Evolutionary conservation across 2,329 filamentous ascomycete species (phyloP).

Genomic region (Aspergillus melleus): DNA sequence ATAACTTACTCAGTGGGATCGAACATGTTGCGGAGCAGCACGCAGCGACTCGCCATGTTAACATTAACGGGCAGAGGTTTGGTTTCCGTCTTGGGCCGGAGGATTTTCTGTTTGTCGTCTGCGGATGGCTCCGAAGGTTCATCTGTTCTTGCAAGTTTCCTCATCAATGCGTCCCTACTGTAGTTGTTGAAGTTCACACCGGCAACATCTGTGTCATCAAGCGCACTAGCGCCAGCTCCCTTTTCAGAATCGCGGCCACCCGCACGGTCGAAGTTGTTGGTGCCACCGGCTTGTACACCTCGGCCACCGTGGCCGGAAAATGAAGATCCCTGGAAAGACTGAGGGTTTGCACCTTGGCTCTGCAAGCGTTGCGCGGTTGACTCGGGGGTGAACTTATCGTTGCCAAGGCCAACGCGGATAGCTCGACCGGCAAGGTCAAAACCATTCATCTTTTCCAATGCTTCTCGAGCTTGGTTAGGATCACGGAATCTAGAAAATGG

Average conservation of each 20-base stretch:
- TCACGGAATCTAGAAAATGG: constrained; percentile 70
- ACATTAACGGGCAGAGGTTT: constrained; percentile 81
- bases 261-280: constrained; percentile 81
- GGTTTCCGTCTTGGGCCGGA: constrained; percentile 75
- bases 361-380: constrained; percentile 93
- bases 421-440: constrained; percentile 97
- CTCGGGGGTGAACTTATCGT: constrained; percentile 99
- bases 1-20: constrained; percentile 79
- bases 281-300: constrained; percentile 74
- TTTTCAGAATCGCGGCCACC: constrained; percentile 88
- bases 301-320: constrained; percentile 90
- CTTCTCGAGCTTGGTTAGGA: constrained; percentile 86
- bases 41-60: constrained; percentile 89
- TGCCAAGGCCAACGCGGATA: constrained; percentile 97
- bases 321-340: constrained; percentile 80
- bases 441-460: constrained; percentile 98
- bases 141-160: constrained; percentile 94
- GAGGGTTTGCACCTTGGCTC: constrained; percentile 65
- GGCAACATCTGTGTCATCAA: constrained; percentile 96
- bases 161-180: constrained; percentile 97
- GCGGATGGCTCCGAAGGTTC: constrained; percentile 63
- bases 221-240: constrained; percentile 81
- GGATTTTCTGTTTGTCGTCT: constrained; percentile 68
- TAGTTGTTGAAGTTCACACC: constrained; percentile 99
- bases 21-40: constrained; percentile 95